phyloP scores from a whole-genome alignment of 2,329 filamentous ascomycete genomes.

The Hymenoscyphus repandus region DNA sequence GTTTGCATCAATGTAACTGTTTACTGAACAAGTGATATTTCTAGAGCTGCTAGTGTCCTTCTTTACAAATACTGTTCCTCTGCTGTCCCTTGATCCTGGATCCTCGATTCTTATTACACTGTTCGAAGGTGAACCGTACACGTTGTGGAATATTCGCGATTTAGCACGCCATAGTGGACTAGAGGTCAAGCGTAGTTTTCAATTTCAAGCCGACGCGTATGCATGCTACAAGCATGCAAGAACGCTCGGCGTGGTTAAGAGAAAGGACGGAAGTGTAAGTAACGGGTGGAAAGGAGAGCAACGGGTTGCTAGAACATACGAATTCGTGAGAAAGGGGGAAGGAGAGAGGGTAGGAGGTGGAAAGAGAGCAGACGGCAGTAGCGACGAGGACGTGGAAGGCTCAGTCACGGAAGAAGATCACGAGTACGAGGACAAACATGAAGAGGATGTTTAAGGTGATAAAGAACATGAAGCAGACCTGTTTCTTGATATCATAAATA shows the following conservation, averaged over 20 bases:
- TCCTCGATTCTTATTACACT: constrained; percentile 72
- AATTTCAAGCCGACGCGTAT: constrained; percentile 62
- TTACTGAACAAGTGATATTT: constrained; percentile 6
- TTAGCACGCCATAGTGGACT: constrained; percentile 73
- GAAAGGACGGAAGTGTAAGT: constrained; percentile 39
- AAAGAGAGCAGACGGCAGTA: constrained; percentile 25
- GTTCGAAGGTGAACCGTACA: constrained; percentile 93
- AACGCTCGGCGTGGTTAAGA: constrained; percentile 61
- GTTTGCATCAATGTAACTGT: neutral
- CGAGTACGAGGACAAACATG: constrained; percentile 24
- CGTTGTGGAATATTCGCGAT: constrained; percentile 90
- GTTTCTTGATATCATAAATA: constrained; percentile 1
- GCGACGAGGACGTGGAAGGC: constrained; percentile 23
- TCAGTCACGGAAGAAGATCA: constrained; percentile 19
- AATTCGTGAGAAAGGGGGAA: constrained; percentile 57
- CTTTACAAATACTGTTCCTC: constrained; percentile 50
- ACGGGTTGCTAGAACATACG: constrained; percentile 50
- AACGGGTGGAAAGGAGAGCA: constrained; percentile 47
- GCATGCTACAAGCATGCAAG: constrained; percentile 70
- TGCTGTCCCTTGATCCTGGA: constrained; percentile 43
- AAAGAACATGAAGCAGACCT: constrained; percentile 7
- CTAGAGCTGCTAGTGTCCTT: constrained; percentile 63
- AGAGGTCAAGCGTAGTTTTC: constrained; percentile 64
- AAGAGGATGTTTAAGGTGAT: constrained; percentile 30
- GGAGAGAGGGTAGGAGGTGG: constrained; percentile 31